These are phyloP conservation scores for Calendula officinalis DNA, from an alignment of 129 eudicot genomes.

Conservation along the genomic window DNA sequence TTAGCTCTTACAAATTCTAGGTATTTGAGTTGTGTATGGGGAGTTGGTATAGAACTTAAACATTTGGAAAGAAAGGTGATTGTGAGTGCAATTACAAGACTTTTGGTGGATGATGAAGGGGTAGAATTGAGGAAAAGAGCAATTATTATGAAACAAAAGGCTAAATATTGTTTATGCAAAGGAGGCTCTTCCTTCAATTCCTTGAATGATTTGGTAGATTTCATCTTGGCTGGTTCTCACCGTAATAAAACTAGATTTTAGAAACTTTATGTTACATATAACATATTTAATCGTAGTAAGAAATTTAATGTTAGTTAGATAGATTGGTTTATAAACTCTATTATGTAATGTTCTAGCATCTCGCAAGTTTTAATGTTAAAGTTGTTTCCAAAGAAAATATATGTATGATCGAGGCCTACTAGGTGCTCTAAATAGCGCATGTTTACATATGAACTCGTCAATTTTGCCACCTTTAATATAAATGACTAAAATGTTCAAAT, in stretches of 20 bases:
- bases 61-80: constrained; percentile 27
- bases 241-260: not conserved
- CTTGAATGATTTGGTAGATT: constrained; percentile 23
- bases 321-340: too few species aligned
- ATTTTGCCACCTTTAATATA: not conserved
- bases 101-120: constrained; percentile 48
- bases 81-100: constrained; percentile 30
- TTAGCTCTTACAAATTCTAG: too few species aligned
- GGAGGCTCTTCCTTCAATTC: constrained; percentile 46
- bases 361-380: too few species aligned
- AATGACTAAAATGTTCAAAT: not conserved
- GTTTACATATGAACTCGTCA: not conserved
- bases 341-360: too few species aligned
- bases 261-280: not conserved
- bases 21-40: constrained; percentile 39
- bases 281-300: too few species aligned
- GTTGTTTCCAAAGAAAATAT: too few species aligned
- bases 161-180: constrained; percentile 5
- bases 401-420: too few species aligned
- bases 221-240: constrained; percentile 2
- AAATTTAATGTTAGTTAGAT: too few species aligned
- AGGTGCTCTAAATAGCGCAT: too few species aligned
- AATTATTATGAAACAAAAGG: constrained; percentile 27
- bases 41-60: constrained; percentile 36
- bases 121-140: constrained; percentile 31